A percentile compares a stretch with the other conserved stretches of the same genome.
Evolutionary conservation across 1,284 basidiomycete genomes (phyloP).

Genomic region (Anthracocystis walkeri): DNA sequence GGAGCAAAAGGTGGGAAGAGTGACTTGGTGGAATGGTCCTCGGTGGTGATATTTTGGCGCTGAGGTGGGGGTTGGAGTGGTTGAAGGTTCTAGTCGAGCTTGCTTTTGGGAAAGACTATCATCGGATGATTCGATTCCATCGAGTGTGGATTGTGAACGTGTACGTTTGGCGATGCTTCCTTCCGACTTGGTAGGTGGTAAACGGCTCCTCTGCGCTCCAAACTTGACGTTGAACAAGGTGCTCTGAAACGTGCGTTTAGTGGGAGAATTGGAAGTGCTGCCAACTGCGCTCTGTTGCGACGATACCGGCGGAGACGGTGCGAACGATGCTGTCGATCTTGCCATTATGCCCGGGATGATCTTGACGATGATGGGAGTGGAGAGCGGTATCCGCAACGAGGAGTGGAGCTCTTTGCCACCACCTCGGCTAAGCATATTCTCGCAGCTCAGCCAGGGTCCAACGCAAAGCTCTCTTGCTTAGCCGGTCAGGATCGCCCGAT

Average conservation of each 20-base stretch:
- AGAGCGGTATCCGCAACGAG: background rate
- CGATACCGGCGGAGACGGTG: conserved; percentile 12
- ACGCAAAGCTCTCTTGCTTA: background rate
- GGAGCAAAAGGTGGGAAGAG: conserved; percentile 24
- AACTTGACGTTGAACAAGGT: conserved; percentile 51
- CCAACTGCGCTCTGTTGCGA: background rate
- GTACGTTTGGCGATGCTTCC: conserved; percentile 16
- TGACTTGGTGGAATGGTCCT: conserved; percentile 52
- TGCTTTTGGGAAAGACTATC: conserved; percentile 7
- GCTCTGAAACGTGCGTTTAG: conserved; percentile 39
- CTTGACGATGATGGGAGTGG: background rate
- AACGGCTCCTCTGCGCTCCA: conserved; percentile 23
- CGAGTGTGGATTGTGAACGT: conserved; percentile 5
- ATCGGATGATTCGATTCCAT: background rate
- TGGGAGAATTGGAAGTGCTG: conserved; percentile 11
- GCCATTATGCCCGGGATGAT: conserved; percentile 8
- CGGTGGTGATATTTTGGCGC: conserved; percentile 41
- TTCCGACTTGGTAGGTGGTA: conserved; percentile 21
- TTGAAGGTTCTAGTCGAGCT: background rate
- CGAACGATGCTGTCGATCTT: conserved; percentile 15
- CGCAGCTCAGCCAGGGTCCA: conserved; percentile 9
- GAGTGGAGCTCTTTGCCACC: conserved; percentile 18
- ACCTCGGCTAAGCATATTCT: conserved; percentile 17
- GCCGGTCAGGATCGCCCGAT: background rate
- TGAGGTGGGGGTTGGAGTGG: background rate